phyloP scores from a whole-genome alignment of 139 green algal genomes.

The Coccomyxa sp. region DNA sequence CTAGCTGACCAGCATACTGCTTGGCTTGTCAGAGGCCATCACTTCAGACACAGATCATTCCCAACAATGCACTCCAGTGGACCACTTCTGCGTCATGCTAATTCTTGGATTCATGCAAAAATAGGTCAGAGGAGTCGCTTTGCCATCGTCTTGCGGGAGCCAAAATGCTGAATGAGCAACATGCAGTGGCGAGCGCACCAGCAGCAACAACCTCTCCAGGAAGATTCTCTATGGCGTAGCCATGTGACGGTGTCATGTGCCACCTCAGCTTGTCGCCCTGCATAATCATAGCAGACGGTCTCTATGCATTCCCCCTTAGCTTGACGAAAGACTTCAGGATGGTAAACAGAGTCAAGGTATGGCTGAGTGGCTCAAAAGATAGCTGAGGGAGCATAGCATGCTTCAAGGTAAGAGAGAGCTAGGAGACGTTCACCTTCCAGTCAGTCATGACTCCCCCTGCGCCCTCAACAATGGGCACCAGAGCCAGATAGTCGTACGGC shows the following conservation, averaged over 20 bases:
- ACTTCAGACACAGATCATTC: too few species aligned
- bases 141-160: too few species aligned
- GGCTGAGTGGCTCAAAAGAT: neutral
- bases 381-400: neutral
- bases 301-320: too few species aligned
- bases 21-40: too few species aligned
- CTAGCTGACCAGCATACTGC: too few species aligned
- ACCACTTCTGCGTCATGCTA: too few species aligned
- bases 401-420: neutral
- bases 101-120: too few species aligned
- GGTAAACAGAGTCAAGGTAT: neutral
- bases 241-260: neutral
- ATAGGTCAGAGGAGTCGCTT: too few species aligned
- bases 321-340: neutral
- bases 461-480: slow-evolving; percentile 92
- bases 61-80: too few species aligned
- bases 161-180: too few species aligned
- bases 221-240: neutral
- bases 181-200: too few species aligned
- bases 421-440: slow-evolving; percentile 58
- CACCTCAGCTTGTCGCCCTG: neutral
- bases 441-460: slow-evolving; percentile 92
- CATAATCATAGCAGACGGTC: too few species aligned
- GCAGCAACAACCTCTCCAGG: neutral
- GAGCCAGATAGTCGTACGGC: slow-evolving; percentile 96